Evolutionary conservation across 2,329 filamentous ascomycete genomes (phyloP), one percentile per base, ranked within the genome.

Genomic region (Clathrospora elynae): DNA sequence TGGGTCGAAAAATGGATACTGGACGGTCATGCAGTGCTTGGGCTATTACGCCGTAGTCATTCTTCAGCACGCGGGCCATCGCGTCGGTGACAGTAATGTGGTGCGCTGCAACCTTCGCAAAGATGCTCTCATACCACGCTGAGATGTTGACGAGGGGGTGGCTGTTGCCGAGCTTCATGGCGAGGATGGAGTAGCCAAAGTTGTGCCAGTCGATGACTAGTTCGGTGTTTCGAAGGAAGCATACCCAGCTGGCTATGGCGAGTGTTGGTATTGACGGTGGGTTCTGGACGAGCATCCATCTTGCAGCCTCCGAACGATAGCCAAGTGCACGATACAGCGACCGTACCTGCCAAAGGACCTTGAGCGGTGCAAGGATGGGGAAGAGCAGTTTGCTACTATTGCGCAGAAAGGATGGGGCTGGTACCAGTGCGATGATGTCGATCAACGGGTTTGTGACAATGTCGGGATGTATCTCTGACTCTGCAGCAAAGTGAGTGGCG

Each of bases 201-300:
- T 99, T 99, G 75, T 99, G 93, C 93, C 93, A 99, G 75, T 99
- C 93, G 41, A 97, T 87, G 48, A 97, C 78, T 3, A 99, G 79
- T 42, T 82, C 82, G 25, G 88, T 95, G 57, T 88, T 86, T 35
- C 93, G 85, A 35, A 95, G 69, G 56, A 84, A 81, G 60, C 88
- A 88, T 33, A 89, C 78, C 3, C 91, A 49, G 14, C 85, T 77
- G 11, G 89, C 87, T 24, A 96, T 76, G 36, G 86, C 81, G 14
- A 99, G 81, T 0, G 90, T 95, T 0, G 93, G 93, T 46, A 97
- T 96, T 0, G 92, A 93, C 1, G 93, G 93, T 5, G 93, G 93
- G 59, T 97, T 99, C 79, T 88, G 87, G 14, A 96, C 86, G 6
- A 97, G 79, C 66, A 96, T 85, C 88, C 88, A 96, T 73, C 83